phyloP scores from a whole-genome alignment of 768 basidiomycete genomes.

The Mycena pura region DNA sequence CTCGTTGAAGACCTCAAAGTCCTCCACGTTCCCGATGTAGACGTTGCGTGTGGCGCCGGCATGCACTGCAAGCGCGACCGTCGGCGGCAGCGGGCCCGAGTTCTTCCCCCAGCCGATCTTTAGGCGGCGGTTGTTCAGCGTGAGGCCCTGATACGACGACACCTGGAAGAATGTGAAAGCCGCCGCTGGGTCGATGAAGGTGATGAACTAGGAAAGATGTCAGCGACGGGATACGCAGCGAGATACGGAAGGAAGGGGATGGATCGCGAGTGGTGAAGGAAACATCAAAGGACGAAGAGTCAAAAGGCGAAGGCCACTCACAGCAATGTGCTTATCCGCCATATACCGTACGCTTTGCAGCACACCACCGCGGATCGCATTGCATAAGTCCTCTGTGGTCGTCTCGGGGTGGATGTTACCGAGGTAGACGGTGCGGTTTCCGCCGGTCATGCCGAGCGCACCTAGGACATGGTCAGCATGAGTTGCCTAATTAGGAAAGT shows the following conservation, averaged over 20 bases:
- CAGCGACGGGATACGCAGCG: not conserved
- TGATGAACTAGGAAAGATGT: constrained; percentile 74
- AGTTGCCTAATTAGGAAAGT: not conserved
- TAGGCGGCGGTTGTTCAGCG: constrained; percentile 89
- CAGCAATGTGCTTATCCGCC: constrained; percentile 97
- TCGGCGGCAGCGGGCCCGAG: constrained; percentile 84
- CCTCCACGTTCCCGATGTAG: constrained; percentile 94
- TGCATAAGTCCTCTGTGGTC: constrained; percentile 93
- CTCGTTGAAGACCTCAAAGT: constrained; percentile 91
- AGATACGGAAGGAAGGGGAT: not conserved
- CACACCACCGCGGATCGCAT: constrained; percentile 95
- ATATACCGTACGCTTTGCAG: constrained; percentile 94
- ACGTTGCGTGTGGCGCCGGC: constrained; percentile 95
- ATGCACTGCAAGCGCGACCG: constrained; percentile 87
- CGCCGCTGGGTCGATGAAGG: constrained; percentile 92
- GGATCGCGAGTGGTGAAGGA: not conserved
- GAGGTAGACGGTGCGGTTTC: constrained; percentile 92
- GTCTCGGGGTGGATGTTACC: constrained; percentile 98
- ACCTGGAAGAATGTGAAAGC: constrained; percentile 96
- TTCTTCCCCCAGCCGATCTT: constrained; percentile 99
- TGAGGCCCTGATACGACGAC: constrained; percentile 87
- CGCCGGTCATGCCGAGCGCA: constrained; percentile 32
- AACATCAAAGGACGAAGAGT: not conserved
- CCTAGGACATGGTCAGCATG: too few species aligned
- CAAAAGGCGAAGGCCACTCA: constrained; percentile 45